Evolutionary conservation across 768 basidiomycete genomes (phyloP), one percentile per base, ranked within the genome.

Genomic region (Pluteus cervinus): DNA sequence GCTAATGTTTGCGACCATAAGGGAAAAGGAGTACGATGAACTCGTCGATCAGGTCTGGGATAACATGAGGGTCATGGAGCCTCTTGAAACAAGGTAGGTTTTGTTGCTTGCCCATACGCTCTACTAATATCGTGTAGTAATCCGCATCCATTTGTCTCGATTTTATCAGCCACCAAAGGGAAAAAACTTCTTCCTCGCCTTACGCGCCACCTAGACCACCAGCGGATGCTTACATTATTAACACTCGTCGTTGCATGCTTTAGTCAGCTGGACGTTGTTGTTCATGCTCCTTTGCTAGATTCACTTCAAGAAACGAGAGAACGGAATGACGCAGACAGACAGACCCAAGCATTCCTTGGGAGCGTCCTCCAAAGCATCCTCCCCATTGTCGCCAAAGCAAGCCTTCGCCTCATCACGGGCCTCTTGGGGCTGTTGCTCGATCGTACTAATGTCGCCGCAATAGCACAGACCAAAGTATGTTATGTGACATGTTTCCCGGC

Each of bases 121-220:
- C 8, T 31, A 26, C 20, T 22, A 18, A 24, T n/a, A 34, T 38
- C 36, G 21, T 33, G 1, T 47, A 93, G 93, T 56, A 73, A 86
- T 45, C 94, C 94, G 3, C 96, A 99, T 63, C 96, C 96, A 2
- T 97, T 99, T 65, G 81, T 99, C 47, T 91, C 93, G 3, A 71
- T 99, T 23, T 73, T 99, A 33, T 74, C 72, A 14, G 82, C 88
- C 4, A 75, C 76, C 48, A 99, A 99, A 61, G 96, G 96, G 40
- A 98, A 97, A 66, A 82, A 81, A 43, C 73, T 99, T 17, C 69
- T 99, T 9, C 86, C 91, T 3, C 81, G 96, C 30, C 75, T 92
- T 10, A 81, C 89, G 7, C 82, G 93, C 14, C 85, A 91, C 48
- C 73, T 98, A 12, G 74, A 75, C 44, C 71, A 76, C 22, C 68